Conservation (phyloP, 139 green algal genomes). For the Volvox reticuliferus region DNA sequence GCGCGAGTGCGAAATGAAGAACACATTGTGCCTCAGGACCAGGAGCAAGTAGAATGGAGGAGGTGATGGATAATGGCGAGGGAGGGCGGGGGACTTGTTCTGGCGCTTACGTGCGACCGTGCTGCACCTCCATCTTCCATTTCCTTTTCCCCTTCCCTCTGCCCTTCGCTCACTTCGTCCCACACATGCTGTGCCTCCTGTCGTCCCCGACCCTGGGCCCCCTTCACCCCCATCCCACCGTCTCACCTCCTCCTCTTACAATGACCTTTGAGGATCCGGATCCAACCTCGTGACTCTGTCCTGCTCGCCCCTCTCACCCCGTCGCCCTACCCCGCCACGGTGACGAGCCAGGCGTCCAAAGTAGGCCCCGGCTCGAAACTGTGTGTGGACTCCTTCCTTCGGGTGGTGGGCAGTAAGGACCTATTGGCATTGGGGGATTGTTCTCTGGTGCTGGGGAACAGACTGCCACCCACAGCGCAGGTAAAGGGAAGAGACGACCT, state of each 20-base stretch:
- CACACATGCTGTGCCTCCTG: too few species aligned
- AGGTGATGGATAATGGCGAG: too few species aligned
- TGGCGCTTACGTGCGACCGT: too few species aligned
- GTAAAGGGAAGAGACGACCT: not conserved
- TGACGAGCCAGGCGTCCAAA: too few species aligned
- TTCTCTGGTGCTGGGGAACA: slow-evolving; percentile 54
- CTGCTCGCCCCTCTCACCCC: too few species aligned
- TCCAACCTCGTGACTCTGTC: too few species aligned
- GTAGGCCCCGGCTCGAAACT: slow-evolving; percentile 61
- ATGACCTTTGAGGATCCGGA: too few species aligned
- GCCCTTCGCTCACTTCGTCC: too few species aligned
- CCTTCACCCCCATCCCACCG: not conserved
- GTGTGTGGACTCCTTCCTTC: slow-evolving; percentile 75
- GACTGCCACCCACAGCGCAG: slow-evolving; percentile 76
- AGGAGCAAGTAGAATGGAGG: too few species aligned
- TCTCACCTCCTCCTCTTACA: not conserved
- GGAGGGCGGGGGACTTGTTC: too few species aligned
- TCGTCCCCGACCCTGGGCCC: not conserved
- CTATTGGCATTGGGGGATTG: slow-evolving; percentile 76
- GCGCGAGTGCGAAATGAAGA: not conserved
- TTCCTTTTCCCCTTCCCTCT: not conserved
- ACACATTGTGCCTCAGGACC: not conserved
- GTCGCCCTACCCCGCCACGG: too few species aligned
- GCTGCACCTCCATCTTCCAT: not conserved
- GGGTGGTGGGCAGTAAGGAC: slow-evolving; percentile 73